Evolutionary conservation across 768 basidiomycete genomes (phyloP), one percentile per base, ranked within the genome.

Genomic region (Termitomyces sp.): DNA sequence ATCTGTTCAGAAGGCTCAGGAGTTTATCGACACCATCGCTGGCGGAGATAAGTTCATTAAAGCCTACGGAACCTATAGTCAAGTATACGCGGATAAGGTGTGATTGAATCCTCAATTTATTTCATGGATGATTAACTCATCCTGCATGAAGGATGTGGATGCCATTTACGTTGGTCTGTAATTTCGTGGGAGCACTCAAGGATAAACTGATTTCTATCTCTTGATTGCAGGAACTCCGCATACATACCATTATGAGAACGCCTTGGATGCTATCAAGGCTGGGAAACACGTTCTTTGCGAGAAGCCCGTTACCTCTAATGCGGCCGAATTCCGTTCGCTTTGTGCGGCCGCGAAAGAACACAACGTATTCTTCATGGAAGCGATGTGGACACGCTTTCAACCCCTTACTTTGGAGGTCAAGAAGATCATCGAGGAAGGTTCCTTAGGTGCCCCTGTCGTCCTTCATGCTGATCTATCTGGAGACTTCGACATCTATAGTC

Each of bases 281-380:
- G 85, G 85, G 58, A 96, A 95, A 72, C 84, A 93, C 69, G 86
- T 95, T 44, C 83, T 95, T 27, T 91, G 91, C 72, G 93, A 96
- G 72, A 95, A 96, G 60, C 91, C 92, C 0, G 87, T 90, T 54
- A 95, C 93, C 1, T 81, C 78, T 61, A 94, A 93, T 66, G 76
- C 80, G 6, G 81, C 86, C 2, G 92, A 95, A 67, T 77, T 93
- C 22, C 81, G 83, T n/a, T 82, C 86, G 48, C 79, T 96, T 24
- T 75, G 93, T 20, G 74, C 74, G 11, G 80, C 91, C 20, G 92
- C 94, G 2, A 89, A 88, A 70, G 83, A 91, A 68, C 76, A 87
- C 65, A 82, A 85, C 18, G 80, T 93, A 1, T 95, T 95, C 77
- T 83, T 95, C 66, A 95, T 95, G 93, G 94, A 95, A 73, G 92